A percentile compares a stretch with the other conserved stretches of the same genome.
Conservation (phyloP, 1,284 basidiomycete genomes). For the Cryptococcus sp. region DNA sequence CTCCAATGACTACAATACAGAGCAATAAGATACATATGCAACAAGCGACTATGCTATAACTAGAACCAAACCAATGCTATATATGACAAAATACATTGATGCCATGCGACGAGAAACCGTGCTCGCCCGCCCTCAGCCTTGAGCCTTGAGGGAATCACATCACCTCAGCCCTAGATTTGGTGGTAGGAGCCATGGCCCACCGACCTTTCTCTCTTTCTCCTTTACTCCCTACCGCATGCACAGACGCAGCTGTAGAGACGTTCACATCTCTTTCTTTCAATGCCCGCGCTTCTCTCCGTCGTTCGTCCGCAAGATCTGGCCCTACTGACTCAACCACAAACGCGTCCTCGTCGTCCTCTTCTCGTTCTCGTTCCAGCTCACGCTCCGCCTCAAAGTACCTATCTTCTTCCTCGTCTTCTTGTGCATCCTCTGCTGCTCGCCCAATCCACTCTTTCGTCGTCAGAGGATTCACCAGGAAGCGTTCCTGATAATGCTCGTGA, state of each 20-base stretch:
- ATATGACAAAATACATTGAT: background rate
- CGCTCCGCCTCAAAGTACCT: slow-evolving; percentile 26
- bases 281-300: background rate
- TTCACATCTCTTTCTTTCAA: slow-evolving; percentile 19
- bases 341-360: background rate
- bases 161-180: too few species aligned
- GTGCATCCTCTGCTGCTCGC: slow-evolving; percentile 8
- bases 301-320: background rate
- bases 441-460: slow-evolving; percentile 15
- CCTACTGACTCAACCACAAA: slow-evolving; percentile 9
- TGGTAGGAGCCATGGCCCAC: background rate
- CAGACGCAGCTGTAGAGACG: background rate
- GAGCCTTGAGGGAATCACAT: too few species aligned
- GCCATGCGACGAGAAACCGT: too few species aligned
- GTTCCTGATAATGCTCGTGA: slow-evolving; percentile 47
- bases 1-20: slow-evolving; percentile 2
- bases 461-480: slow-evolving; percentile 40
- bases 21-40: slow-evolving; percentile 19
- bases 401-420: slow-evolving; percentile 31
- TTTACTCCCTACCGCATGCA: background rate
- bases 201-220: background rate
- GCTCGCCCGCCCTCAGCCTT: too few species aligned
- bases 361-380: background rate
- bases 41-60: background rate
- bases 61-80: background rate